Base-by-base conservation (phyloP, 192 early-diverging fungal genomes). In the Backusella circina region DNA sequence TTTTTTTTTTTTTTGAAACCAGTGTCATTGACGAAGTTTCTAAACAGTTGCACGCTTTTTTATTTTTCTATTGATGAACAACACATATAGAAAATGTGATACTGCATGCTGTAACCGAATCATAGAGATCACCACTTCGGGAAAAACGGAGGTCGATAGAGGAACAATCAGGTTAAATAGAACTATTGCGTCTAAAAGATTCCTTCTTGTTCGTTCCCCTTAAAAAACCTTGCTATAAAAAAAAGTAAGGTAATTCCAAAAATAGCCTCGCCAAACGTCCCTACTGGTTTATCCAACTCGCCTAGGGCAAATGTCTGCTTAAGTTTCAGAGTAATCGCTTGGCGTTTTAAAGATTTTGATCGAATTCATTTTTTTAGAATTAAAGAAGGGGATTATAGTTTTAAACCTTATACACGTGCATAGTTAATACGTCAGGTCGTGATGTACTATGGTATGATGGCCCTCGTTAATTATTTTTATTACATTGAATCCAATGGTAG, bases 281-380 rank as follows among this genome's bases (percentile, higher is more conserved):
- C 26, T 26, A 57, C 21, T 57, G 26, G 54, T 61, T 61, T 61
- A 61, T 61, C 54, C 23, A 10, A 61, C 54, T 61, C 23, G 7
- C 54, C 54, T 61, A 61, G 54, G 54, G 54, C 21, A 61, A 61
- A 61, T 26, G 54, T 28, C 12, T 61, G 54, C 23, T 28, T 26
- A 61, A 28, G 54, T 61, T 61, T 61, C 54, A 61, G 54, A 61
- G 12, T 61, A 61, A 61, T 61, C 54, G 54, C 54, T 61, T 61
- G 54, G 54, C 54, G n/a, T 61, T 28, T 28, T 41, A 26, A 61
- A 51, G 21, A 61, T 61, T 61, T 9, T 61, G 26, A 61, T 61
- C 21, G 23, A 61, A 28, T 26, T 61, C 18, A n/a, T 21, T n/a
- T n/a, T 47, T 47, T 47, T 47, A 6, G 54, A 61, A 23, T 61